Conservation (phyloP, 2,329 filamentous ascomycete species). For the Magnaporthiopsis rhizophila region DNA sequence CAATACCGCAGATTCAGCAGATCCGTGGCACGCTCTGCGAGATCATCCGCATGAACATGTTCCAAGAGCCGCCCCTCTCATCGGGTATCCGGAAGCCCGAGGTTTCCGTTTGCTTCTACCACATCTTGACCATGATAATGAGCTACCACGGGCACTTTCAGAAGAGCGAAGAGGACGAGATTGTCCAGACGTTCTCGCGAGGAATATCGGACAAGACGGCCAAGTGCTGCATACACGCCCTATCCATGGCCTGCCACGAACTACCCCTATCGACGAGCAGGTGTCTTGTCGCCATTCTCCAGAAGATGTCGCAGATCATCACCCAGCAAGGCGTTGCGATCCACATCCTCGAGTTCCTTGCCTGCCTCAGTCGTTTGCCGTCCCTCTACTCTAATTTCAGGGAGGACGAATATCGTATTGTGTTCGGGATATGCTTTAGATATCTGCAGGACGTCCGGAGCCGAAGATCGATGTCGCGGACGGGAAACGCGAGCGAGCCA, state of each 20-base stretch:
- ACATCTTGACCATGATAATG: constrained; percentile 77
- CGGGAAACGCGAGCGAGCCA: constrained; percentile 28
- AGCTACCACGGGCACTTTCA: constrained; percentile 83
- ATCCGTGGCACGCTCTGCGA: constrained; percentile 73
- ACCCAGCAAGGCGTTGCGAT: constrained; percentile 87
- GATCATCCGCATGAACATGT: constrained; percentile 67
- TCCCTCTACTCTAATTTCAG: constrained; percentile 82
- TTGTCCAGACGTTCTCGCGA: constrained; percentile 77
- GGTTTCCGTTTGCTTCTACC: constrained; percentile 80
- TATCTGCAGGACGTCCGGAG: constrained; percentile 87
- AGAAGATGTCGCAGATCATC: constrained; percentile 93
- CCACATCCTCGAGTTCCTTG: constrained; percentile 94
- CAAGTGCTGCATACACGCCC: constrained; percentile 86
- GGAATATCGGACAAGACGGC: constrained; percentile 85
- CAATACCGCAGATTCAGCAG: constrained; percentile 66
- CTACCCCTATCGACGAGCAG: constrained; percentile 82
- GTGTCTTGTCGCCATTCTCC: constrained; percentile 74
- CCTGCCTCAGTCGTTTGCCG: constrained; percentile 75
- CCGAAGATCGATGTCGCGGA: constrained; percentile 31
- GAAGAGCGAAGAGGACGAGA: constrained; percentile 80
- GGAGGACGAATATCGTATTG: constrained; percentile 84
- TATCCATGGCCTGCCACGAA: constrained; percentile 93
- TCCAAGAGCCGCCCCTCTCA: constrained; percentile 72
- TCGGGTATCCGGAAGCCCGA: constrained; percentile 79
- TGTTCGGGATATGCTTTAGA: constrained; percentile 91